Evolutionary conservation across 2,329 filamentous ascomycete species (phyloP).

Genomic region (Ophiostoma sp.): DNA sequence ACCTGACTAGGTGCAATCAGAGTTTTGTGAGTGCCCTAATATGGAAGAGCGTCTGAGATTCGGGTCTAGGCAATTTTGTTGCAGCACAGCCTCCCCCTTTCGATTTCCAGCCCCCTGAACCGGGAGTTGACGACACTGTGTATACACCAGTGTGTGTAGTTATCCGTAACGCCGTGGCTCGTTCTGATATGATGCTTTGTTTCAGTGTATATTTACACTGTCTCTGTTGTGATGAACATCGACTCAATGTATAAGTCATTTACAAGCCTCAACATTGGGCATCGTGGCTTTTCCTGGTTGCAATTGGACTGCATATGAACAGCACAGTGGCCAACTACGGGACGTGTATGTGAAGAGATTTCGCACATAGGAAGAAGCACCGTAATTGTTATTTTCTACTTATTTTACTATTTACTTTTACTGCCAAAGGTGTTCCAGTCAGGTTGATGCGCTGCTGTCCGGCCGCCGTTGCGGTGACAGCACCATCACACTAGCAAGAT

Average conservation of each 20-base stretch:
- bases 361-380: not conserved
- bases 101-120: constrained; percentile 6
- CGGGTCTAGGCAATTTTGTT: not conserved
- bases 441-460: not conserved
- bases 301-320: not conserved
- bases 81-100: constrained; percentile 16
- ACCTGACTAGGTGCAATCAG: not conserved
- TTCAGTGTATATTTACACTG: not conserved
- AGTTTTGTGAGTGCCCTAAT: not conserved
- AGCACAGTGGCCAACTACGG: not conserved
- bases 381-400: not conserved
- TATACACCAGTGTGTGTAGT: constrained; percentile 13
- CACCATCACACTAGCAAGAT: not conserved
- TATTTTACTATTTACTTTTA: not conserved
- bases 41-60: not conserved
- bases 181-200: not conserved
- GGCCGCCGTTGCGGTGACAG: not conserved
- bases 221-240: not conserved
- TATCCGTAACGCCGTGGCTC: not conserved
- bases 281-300: not conserved
- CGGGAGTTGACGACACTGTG: constrained; percentile 14
- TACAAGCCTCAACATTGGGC: not conserved
- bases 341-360: not conserved
- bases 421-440: no score
- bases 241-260: not conserved